Base-by-base conservation (phyloP, 345 rosid species). In the Erodium maritimum region DNA sequence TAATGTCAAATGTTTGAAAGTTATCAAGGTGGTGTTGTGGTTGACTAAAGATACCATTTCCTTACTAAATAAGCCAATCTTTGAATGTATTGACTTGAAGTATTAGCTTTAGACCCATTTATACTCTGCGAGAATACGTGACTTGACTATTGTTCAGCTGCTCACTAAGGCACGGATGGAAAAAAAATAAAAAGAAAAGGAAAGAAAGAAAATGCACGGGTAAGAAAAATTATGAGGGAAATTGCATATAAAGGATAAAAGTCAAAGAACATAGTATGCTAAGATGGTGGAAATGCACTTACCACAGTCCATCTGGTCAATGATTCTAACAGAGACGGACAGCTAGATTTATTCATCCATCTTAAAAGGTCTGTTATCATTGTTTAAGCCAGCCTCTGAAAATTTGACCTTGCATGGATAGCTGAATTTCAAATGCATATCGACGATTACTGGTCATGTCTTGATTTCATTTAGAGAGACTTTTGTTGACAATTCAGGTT, bases 401-500 rank as follows among this genome's bases (percentile, higher is more conserved):
- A 42, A 1, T 42, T 42, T 42, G 48, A 37, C 48, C 17, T 14
- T 10, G 14, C 48, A 42, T 42, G 8, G 17, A 42, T 42, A 42
- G 17, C 24, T 20, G 17, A 54, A 0, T 21, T 54, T 54, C 21
- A 5, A 20, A 23, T 54, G 17, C 24, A 10, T 21, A 20, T 54
- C 21, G 56, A 16, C 8, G 8, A 23, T 21, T 20, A 20, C 24
- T 20, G 16, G 56, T 19, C 23, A 14, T 19, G 22, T 53, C 17
- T 53, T 1, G 12, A 19, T 23, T 53, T 3, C 21, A 20, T 19
- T 4, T 54, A 1, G 16, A 56, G 53, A 17, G 19, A 17, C 17
- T 20, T 20, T 55, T 56, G 21, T 34, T 17, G 21, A 22, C 58
- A 37, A 29, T 63, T 61, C 73, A 91, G 98, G 78, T 80, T 54